These are phyloP conservation scores for Tieghemostelium lacteum DNA, from an alignment of 78 protist genomes.

Conservation along the genomic window DNA sequence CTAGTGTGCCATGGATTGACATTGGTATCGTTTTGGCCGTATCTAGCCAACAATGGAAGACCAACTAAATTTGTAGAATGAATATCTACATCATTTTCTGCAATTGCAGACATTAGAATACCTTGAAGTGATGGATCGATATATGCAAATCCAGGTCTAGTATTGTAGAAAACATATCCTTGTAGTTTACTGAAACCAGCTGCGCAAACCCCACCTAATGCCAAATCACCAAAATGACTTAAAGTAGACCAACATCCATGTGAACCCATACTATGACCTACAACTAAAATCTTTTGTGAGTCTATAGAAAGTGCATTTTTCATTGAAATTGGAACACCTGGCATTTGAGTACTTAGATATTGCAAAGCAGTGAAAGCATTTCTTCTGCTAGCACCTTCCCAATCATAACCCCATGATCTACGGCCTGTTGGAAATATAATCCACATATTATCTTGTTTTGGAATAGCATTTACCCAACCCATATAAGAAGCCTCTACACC, in stretches of 20 bases:
- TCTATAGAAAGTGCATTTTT: not conserved
- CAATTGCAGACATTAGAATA: conserved; percentile 46
- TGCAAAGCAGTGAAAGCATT: not conserved
- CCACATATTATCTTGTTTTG: conserved; percentile 11
- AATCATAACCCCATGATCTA: conserved; percentile 39
- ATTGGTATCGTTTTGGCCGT: conserved; percentile 44
- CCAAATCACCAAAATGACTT: conserved; percentile 40
- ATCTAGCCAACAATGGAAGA: conserved; percentile 43
- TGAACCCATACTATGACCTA: conserved; percentile 51
- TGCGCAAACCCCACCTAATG: conserved; percentile 59
- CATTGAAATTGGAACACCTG: conserved; percentile 26
- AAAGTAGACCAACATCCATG: conserved; percentile 37
- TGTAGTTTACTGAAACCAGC: conserved; percentile 47
- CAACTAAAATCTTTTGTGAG: not conserved
- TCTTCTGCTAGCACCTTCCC: conserved; percentile 11
- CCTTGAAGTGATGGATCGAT: conserved; percentile 42
- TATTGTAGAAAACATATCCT: conserved; percentile 25
- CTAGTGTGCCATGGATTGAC: conserved; percentile 63
- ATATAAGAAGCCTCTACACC: conserved; percentile 51
- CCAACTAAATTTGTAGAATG: conserved; percentile 37
- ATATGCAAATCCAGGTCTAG: conserved; percentile 37
- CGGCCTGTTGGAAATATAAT: conserved; percentile 46
- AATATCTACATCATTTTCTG: conserved; percentile 48
- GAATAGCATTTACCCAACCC: conserved; percentile 36
- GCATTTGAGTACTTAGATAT: conserved; percentile 1